Conservation (phyloP, 148 eudicot genomes). For the Polygonum aviculare region DNA sequence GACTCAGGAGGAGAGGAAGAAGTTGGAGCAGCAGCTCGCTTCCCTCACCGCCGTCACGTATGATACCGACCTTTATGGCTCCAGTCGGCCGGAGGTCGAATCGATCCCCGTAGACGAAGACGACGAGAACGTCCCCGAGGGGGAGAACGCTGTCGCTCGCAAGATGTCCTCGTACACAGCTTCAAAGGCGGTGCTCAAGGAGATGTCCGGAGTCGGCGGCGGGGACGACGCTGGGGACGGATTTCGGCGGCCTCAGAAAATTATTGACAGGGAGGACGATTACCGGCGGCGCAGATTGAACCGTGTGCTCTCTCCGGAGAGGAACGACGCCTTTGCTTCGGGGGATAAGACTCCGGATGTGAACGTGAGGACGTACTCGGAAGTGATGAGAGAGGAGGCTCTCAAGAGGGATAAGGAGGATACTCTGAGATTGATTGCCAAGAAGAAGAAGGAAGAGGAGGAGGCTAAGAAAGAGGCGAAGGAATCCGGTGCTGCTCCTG, state of each 20-base stretch:
- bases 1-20: constrained; percentile 82
- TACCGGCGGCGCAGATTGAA: constrained; percentile 62
- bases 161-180: constrained; percentile 75
- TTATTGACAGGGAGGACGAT: constrained; percentile 82
- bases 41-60: constrained; percentile 48
- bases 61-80: constrained; percentile 68
- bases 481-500: background rate
- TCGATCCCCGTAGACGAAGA: constrained; percentile 81
- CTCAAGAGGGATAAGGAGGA: constrained; percentile 73
- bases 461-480: background rate
- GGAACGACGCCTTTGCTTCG: constrained; percentile 71
- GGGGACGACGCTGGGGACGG: constrained; percentile 38
- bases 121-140: constrained; percentile 45
- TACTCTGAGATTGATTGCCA: constrained; percentile 45
- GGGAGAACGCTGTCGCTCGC: constrained; percentile 56
- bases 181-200: constrained; percentile 63
- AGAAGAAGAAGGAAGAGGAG: constrained; percentile 36
- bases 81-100: constrained; percentile 40
- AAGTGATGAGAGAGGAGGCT: constrained; percentile 79
- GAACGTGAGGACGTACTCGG: constrained; percentile 70
- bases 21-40: constrained; percentile 24
- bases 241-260: constrained; percentile 50
- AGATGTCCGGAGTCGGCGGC: constrained; percentile 54
- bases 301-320: constrained; percentile 65
- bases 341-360: constrained; percentile 92